Evolutionary conservation across 495 filamentous ascomycete genomes (phyloP).

Genomic region (Emericellopsis terricola): DNA sequence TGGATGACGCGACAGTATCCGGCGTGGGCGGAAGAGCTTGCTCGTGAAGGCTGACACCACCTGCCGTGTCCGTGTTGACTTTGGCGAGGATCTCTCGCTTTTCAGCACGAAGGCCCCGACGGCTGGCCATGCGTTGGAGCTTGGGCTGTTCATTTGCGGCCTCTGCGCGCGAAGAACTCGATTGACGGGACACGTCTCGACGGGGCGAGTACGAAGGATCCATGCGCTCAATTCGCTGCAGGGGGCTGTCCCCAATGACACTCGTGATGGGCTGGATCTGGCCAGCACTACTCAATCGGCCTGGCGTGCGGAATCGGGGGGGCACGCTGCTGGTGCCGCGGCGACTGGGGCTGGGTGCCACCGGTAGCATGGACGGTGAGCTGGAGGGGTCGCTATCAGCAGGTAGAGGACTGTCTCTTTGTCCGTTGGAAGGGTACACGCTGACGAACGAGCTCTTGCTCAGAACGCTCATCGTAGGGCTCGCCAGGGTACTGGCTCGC

Average conservation of each 20-base stretch:
- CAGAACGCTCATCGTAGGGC: constrained; percentile 55
- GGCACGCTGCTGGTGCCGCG: constrained; percentile 5
- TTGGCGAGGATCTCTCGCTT: constrained; percentile 22
- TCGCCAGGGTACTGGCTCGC: constrained; percentile 22
- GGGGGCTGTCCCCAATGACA: constrained; percentile 20
- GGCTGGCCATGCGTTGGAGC: too few species aligned
- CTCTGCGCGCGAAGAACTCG: too few species aligned
- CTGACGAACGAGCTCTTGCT: constrained; percentile 67
- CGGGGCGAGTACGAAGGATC: constrained; percentile 6
- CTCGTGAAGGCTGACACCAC: constrained; percentile 8
- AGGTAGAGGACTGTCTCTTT: constrained; percentile 11
- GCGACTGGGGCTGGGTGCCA: background rate
- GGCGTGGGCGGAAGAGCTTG: constrained; percentile 32
- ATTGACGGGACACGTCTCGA: constrained; percentile 9
- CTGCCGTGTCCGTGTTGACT: constrained; percentile 19
- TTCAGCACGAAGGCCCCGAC: too few species aligned
- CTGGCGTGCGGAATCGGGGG: constrained; percentile 6
- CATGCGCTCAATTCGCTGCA: constrained; percentile 22
- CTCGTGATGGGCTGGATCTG: constrained; percentile 23
- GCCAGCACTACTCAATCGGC: constrained; percentile 5
- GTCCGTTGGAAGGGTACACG: constrained; percentile 45
- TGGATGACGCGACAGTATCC: constrained; percentile 33
- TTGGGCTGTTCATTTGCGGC: too few species aligned
- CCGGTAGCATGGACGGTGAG: background rate
- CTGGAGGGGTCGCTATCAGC: constrained; percentile 12